Percentiles rank a stretch among this genome's conserved stretches.
Conservation (phyloP, 1,284 basidiomycete species). For the Sporisorium reilianum region DNA sequence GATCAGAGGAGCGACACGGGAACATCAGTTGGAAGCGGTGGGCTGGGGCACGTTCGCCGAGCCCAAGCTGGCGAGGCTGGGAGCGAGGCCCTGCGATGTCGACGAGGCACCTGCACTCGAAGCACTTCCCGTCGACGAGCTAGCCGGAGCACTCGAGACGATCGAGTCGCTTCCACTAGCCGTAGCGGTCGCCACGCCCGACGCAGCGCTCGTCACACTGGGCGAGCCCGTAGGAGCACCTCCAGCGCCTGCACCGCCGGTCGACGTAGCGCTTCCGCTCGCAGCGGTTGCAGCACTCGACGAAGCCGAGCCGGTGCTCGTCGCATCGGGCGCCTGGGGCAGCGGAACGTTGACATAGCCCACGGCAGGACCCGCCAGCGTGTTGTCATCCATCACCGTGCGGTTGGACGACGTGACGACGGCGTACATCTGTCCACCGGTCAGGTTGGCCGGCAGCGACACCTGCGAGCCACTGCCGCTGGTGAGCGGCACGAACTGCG, state of each 20-base stretch:
- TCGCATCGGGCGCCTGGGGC: slow-evolving; percentile 40
- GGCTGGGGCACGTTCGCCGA: slow-evolving; percentile 18
- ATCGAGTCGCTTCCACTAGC: slow-evolving; percentile 28
- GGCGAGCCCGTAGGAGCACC: slow-evolving; percentile 9
- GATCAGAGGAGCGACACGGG: too few relatives aligned
- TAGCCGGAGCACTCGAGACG: slow-evolving; percentile 5
- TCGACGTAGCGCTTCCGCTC: neutral
- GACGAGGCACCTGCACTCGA: neutral
- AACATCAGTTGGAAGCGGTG: slow-evolving; percentile 12
- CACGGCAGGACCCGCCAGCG: slow-evolving; percentile 45
- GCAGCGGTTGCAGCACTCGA: neutral
- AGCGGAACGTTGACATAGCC: slow-evolving; percentile 46
- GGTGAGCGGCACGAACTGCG: slow-evolving; percentile 28
- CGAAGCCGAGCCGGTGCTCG: slow-evolving; percentile 14
- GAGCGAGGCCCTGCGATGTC: slow-evolving; percentile 1
- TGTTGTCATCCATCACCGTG: slow-evolving; percentile 48
- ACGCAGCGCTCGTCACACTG: slow-evolving; percentile 2
- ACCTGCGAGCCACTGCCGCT: slow-evolving; percentile 18
- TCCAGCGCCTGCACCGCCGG: neutral
- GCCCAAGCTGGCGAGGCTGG: slow-evolving; percentile 9
- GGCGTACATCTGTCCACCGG: slow-evolving; percentile 53
- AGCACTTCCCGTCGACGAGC: neutral
- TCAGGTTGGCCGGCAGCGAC: slow-evolving; percentile 44
- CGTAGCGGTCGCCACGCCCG: slow-evolving; percentile 5
- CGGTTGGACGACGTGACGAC: slow-evolving; percentile 39